These are phyloP conservation scores for Eruca vesicaria DNA, from an alignment of 441 rosid genomes.

Conservation along the genomic window DNA sequence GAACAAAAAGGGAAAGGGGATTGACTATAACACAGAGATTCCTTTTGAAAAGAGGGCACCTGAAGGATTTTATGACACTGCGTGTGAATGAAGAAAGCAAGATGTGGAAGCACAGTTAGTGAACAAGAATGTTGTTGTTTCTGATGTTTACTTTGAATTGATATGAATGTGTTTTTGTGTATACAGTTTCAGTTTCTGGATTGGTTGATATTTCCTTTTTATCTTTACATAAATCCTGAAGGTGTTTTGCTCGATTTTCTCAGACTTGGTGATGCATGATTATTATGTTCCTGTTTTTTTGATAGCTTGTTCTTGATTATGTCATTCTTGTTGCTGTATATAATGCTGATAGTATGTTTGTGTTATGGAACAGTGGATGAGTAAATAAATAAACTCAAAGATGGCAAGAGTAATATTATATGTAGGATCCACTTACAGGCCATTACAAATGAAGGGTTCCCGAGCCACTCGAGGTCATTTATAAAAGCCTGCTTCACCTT, in stretches of 20 bases:
- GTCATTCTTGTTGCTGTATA: too few species aligned
- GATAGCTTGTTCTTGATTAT: too few species aligned
- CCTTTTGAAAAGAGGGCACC: too few species aligned
- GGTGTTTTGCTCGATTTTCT: background rate
- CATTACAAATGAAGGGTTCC: too few species aligned
- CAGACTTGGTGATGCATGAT: background rate
- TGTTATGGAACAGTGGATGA: too few species aligned
- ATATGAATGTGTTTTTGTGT: background rate
- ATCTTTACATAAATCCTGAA: background rate
- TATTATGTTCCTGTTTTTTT: background rate
- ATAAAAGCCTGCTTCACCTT: too few species aligned
- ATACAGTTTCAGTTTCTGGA: background rate
- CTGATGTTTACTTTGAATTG: background rate
- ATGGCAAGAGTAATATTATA: too few species aligned
- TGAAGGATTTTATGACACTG: background rate
- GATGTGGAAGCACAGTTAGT: background rate
- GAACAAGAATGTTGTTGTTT: background rate
- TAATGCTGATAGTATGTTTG: too few species aligned
- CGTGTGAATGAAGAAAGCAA: background rate
- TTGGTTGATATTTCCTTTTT: background rate
- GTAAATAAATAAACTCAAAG: too few species aligned
- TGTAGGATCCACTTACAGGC: too few species aligned
- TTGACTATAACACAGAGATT: background rate
- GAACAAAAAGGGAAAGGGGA: background rate
- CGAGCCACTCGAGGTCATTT: too few species aligned